phyloP scores from a whole-genome alignment of 768 basidiomycete species.

The Phaeolepiota aurea region DNA sequence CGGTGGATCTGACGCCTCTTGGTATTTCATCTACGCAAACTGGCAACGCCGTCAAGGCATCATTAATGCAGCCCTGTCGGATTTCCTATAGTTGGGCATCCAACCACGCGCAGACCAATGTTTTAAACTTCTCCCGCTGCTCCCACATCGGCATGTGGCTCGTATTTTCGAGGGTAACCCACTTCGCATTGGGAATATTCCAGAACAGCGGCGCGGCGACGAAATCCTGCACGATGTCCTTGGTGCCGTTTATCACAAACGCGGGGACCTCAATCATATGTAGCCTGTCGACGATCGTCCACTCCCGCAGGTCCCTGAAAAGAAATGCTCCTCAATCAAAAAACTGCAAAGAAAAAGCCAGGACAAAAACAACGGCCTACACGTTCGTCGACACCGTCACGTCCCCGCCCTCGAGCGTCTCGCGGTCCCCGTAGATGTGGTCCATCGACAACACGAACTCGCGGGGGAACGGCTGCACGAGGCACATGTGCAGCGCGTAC shows the following conservation, averaged over 20 bases:
- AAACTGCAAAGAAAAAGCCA: no score
- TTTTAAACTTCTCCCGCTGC: slow-evolving; percentile 30
- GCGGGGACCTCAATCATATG: slow-evolving; percentile 28
- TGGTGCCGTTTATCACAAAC: slow-evolving; percentile 31
- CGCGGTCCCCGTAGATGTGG: slow-evolving; percentile 4
- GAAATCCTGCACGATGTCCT: slow-evolving; percentile 32
- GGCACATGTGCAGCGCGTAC: neutral
- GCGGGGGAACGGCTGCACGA: neutral
- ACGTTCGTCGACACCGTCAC: neutral
- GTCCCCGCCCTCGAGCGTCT: slow-evolving; percentile 4
- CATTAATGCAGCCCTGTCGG: no score
- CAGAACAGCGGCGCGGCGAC: slow-evolving; percentile 28
- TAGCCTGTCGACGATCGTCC: slow-evolving; percentile 37
- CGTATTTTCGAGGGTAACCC: slow-evolving; percentile 34
- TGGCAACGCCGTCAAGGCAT: no score
- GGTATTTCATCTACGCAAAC: no score
- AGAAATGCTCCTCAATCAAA: no score
- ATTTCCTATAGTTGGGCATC: no score
- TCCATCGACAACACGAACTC: slow-evolving; percentile 1
- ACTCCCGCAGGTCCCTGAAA: slow-evolving; percentile 21
- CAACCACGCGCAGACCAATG: no score
- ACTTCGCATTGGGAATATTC: slow-evolving; percentile 28
- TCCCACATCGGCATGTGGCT: slow-evolving; percentile 37
- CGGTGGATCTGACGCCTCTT: neutral
- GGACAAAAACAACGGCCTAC: neutral